A percentile compares a stretch with the other conserved stretches of the same genome.
These are phyloP conservation scores for Camelina sativa DNA, from an alignment of 345 rosid species.

Conservation along the genomic window DNA sequence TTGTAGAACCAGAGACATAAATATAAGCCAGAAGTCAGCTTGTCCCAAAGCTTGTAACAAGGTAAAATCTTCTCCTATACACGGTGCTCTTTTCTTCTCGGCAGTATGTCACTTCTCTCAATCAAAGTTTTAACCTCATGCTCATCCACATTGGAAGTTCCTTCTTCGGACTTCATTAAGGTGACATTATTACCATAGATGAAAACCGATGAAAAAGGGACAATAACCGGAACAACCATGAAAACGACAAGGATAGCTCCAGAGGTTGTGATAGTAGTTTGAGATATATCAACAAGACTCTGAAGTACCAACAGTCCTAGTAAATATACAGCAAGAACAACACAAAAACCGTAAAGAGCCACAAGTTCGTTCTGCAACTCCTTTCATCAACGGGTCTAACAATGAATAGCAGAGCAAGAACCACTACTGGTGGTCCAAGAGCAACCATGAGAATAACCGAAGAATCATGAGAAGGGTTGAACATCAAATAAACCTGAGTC, in stretches of 20 bases:
- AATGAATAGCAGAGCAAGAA: conserved; percentile 62
- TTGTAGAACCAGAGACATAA: conserved; percentile 64
- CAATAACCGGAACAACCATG: conserved; percentile 58
- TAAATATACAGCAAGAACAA: conserved; percentile 68
- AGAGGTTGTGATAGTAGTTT: conserved; percentile 47
- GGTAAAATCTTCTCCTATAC: conserved; percentile 81
- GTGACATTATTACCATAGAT: conserved; percentile 40
- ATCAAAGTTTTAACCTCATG: conserved; percentile 46
- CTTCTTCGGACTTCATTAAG: conserved; percentile 44
- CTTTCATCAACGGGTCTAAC: conserved; percentile 66
- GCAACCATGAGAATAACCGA: conserved; percentile 78
- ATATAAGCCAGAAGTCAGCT: conserved; percentile 81
- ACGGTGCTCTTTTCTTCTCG: conserved; percentile 62
- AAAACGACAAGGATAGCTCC: conserved; percentile 56
- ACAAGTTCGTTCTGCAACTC: conserved; percentile 58
- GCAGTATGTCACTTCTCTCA: conserved; percentile 67
- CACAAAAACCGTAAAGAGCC: conserved; percentile 60
- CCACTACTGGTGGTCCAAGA: conserved; percentile 70
- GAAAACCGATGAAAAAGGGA: conserved; percentile 59
- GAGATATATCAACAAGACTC: conserved; percentile 59
- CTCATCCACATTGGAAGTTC: conserved; percentile 37
- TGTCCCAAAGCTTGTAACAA: conserved; percentile 68
- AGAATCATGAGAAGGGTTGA: conserved; percentile 61
- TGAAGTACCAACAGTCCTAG: conserved; percentile 69
- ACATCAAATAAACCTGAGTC: conserved; percentile 73